A percentile compares a stretch with the other conserved stretches of the same genome.
phyloP scores from a whole-genome alignment of 2,329 filamentous ascomycete genomes.

The Lachnellula cervina region DNA sequence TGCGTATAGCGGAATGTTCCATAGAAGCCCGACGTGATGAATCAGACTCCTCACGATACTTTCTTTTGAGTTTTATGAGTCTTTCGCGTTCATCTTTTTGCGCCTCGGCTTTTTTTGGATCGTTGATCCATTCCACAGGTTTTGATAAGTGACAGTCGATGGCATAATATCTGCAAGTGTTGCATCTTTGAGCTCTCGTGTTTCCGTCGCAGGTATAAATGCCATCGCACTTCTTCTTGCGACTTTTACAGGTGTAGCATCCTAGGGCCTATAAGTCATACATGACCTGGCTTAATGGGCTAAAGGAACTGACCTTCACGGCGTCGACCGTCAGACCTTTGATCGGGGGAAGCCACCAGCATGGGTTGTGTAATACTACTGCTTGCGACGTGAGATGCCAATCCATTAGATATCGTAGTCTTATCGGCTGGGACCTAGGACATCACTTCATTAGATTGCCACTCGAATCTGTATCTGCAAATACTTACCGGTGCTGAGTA shows the following conservation, averaged over 20 bases:
- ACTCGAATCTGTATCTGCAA: background rate
- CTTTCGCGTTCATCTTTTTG: background rate
- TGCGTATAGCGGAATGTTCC: background rate
- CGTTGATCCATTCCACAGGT: background rate
- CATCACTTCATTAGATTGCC: background rate
- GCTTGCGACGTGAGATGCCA: background rate
- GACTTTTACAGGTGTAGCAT: slow-evolving; percentile 5
- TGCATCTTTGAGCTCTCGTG: background rate
- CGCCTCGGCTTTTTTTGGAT: background rate
- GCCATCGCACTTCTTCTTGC: slow-evolving; percentile 5
- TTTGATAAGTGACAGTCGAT: background rate
- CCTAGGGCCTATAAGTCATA: background rate
- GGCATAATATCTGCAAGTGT: background rate
- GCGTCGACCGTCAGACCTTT: slow-evolving; percentile 1
- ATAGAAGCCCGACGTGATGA: background rate
- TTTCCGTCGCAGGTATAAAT: background rate
- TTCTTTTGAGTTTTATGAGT: slow-evolving; percentile 1
- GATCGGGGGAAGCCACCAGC: background rate
- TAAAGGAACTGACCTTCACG: background rate
- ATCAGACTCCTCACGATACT: slow-evolving; percentile 2
- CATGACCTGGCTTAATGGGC: background rate
- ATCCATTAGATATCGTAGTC: background rate
- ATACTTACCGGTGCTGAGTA: no score
- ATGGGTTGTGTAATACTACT: background rate
- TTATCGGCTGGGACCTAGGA: background rate